A percentile compares a stretch with the other conserved stretches of the same genome.
phyloP scores from a whole-genome alignment of 78 protist species.

The Blattamonas nauphoetae region DNA sequence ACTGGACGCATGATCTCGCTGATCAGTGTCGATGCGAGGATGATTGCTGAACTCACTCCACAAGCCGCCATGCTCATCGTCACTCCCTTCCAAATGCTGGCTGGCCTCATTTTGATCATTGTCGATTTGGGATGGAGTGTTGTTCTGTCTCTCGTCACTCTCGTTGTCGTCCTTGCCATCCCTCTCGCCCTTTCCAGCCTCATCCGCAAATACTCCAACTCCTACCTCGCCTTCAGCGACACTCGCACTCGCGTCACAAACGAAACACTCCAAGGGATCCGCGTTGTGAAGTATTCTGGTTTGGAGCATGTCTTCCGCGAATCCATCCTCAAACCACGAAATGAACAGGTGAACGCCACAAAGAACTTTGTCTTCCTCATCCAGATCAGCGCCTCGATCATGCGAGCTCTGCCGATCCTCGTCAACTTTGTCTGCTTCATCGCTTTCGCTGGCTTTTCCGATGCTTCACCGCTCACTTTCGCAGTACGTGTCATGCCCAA shows the following conservation, averaged over 20 bases:
- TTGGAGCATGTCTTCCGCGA: background rate
- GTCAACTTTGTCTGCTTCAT: background rate
- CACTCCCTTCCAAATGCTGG: background rate
- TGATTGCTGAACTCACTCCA: background rate
- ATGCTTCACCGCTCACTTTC: background rate
- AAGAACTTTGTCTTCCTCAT: background rate
- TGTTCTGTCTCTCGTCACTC: background rate
- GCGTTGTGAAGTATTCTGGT: background rate
- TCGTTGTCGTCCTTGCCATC: background rate
- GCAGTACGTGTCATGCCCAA: background rate
- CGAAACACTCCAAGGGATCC: background rate
- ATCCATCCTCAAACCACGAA: background rate
- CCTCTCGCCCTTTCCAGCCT: background rate
- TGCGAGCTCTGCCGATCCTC: background rate
- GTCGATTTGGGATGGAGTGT: background rate
- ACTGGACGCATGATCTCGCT: background rate
- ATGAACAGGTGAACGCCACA: background rate
- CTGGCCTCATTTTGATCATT: background rate
- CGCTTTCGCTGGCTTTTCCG: background rate
- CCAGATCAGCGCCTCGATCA: background rate
- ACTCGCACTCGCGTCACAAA: background rate
- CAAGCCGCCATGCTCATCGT: background rate
- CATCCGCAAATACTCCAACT: background rate
- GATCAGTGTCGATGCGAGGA: background rate
- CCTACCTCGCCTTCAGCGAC: background rate